Evolutionary conservation across 2,329 filamentous ascomycete species (phyloP).

Genomic region (Xylaria multiplex): DNA sequence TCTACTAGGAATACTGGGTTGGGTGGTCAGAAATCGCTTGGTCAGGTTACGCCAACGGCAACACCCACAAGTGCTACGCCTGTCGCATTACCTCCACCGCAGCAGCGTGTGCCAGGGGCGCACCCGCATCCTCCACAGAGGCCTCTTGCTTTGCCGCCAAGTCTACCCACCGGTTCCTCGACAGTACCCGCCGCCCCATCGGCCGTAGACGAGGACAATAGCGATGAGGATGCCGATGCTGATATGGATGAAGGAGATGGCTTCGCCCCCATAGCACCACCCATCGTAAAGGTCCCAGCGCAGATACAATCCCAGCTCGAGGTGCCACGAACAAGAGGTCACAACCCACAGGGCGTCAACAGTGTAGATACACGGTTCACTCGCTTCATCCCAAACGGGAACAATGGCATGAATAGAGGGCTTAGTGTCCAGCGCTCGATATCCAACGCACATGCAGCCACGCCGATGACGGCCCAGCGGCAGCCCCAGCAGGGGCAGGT

Average conservation of each 20-base stretch:
- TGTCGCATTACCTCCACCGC: conserved; percentile 28
- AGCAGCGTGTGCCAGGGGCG: conserved; percentile 33
- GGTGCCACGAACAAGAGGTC: conserved; percentile 54
- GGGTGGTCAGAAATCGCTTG: conserved; percentile 61
- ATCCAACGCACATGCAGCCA: conserved; percentile 57
- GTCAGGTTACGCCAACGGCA: conserved; percentile 47
- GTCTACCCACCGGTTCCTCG: conserved; percentile 35
- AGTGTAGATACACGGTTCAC: conserved; percentile 54
- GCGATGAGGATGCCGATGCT: conserved; percentile 55
- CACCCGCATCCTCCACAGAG: conserved; percentile 41
- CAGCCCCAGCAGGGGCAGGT: conserved; percentile 49
- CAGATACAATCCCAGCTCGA: conserved; percentile 54
- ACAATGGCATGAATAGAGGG: conserved; percentile 49
- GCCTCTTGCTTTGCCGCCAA: conserved; percentile 35
- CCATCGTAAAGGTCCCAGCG: conserved; percentile 49
- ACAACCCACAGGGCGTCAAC: conserved; percentile 49
- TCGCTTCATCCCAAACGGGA: conserved; percentile 51
- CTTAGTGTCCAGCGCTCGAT: conserved; percentile 58
- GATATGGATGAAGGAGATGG: conserved; percentile 69
- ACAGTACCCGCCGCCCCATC: conserved; percentile 38
- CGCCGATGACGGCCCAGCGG: conserved; percentile 52
- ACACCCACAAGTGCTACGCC: conserved; percentile 40
- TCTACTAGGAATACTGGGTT: conserved; percentile 61
- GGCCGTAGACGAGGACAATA: conserved; percentile 57
- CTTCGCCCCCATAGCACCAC: conserved; percentile 61